These are phyloP conservation scores for Trametes cubensis DNA, from an alignment of 768 basidiomycete species.

Conservation along the genomic window DNA sequence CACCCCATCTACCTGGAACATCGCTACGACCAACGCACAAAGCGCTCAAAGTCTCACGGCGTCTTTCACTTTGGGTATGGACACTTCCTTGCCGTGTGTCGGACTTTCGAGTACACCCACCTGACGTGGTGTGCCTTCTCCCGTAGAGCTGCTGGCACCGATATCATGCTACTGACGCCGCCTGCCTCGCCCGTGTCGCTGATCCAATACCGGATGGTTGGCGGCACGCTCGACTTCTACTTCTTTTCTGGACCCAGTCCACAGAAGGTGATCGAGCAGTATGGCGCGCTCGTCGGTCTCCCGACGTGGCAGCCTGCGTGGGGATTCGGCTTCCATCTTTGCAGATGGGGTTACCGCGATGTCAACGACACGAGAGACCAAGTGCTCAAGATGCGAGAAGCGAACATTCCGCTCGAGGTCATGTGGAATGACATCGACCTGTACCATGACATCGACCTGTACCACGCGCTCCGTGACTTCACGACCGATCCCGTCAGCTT, in stretches of 20 bases:
- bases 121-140: background rate
- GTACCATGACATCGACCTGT: constrained; percentile 75
- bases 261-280: constrained; percentile 67
- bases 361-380: constrained; percentile 59
- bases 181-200: constrained; percentile 56
- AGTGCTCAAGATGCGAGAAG: constrained; percentile 61
- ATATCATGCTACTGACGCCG: constrained; percentile 68
- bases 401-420: constrained; percentile 78
- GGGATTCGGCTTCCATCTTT: constrained; percentile 80
- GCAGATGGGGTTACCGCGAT: constrained; percentile 58
- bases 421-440: constrained; percentile 84
- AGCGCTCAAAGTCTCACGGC: constrained; percentile 66
- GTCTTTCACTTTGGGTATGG: constrained; percentile 70
- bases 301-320: constrained; percentile 75
- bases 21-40: constrained; percentile 55
- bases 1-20: constrained; percentile 77
- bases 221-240: constrained; percentile 79
- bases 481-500: constrained; percentile 68
- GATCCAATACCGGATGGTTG: constrained; percentile 73
- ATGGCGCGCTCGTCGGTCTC: constrained; percentile 64
- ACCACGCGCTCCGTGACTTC: constrained; percentile 69
- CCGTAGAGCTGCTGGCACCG: constrained; percentile 64
- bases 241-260: constrained; percentile 62
- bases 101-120: constrained; percentile 10
- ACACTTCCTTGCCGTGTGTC: background rate